A percentile compares a stretch with the other conserved stretches of the same genome.
phyloP scores from a whole-genome alignment of 305 asterid species.

The Fraxinus greggii region DNA sequence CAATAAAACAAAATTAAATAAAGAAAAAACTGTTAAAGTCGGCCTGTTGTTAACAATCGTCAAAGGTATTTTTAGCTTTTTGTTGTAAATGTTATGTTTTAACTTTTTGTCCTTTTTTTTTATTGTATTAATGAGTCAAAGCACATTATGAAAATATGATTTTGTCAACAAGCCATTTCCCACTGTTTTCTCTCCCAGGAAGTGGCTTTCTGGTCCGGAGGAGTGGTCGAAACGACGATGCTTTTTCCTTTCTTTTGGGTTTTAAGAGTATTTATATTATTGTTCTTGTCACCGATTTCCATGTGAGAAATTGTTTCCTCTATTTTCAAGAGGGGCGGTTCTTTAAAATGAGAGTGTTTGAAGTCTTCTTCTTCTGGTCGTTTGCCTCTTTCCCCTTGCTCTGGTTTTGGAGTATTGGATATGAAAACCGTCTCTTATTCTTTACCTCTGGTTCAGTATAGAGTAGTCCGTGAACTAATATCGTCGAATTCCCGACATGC shows the following conservation, averaged over 20 bases:
- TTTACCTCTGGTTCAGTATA: not conserved
- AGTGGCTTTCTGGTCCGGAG: slow-evolving; percentile 50
- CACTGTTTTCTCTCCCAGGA: no score
- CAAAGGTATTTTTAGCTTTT: no score
- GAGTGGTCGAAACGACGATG: slow-evolving; percentile 36
- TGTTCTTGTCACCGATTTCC: slow-evolving; percentile 70
- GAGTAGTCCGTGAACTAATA: not conserved
- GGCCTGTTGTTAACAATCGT: no score
- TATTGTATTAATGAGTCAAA: no score
- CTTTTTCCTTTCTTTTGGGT: slow-evolving; percentile 57
- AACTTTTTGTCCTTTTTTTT: no score
- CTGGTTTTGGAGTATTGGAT: not conserved
- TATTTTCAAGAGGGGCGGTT: slow-evolving; percentile 33
- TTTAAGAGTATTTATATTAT: slow-evolving; percentile 8
- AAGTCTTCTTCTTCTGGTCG: not conserved
- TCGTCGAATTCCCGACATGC: not conserved
- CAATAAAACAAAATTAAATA: no score
- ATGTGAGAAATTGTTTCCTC: slow-evolving; percentile 54
- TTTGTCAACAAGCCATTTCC: no score
- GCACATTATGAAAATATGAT: no score
- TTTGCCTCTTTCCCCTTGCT: slow-evolving; percentile 3
- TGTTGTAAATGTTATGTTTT: no score
- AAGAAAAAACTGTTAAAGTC: no score
- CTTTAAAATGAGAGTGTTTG: slow-evolving; percentile 19
- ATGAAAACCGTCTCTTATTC: not conserved